These are phyloP conservation scores for Colletotrichum theobromicola DNA, from an alignment of 2,329 filamentous ascomycete genomes.

Conservation along the genomic window DNA sequence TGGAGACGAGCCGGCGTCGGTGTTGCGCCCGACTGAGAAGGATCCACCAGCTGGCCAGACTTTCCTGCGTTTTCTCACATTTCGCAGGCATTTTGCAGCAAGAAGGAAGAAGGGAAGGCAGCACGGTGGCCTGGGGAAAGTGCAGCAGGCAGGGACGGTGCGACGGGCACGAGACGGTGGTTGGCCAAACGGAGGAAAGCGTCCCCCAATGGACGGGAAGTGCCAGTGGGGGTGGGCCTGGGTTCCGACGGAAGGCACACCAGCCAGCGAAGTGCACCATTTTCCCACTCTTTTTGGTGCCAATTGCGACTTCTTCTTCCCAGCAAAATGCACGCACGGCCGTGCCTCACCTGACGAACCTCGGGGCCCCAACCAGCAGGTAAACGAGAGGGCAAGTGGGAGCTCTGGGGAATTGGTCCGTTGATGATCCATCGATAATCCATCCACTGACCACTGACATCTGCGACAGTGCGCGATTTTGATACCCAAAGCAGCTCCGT, in stretches of 20 bases:
- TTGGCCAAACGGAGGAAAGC: background rate
- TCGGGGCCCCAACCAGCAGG: background rate
- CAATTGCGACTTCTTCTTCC: background rate
- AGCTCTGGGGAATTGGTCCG: background rate
- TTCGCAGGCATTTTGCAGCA: background rate
- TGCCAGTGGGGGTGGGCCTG: background rate
- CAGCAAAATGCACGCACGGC: background rate
- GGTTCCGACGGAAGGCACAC: background rate
- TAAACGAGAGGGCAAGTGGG: background rate
- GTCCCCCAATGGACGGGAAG: background rate
- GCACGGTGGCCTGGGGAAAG: background rate
- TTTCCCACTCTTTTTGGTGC: background rate
- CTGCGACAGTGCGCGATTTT: constrained; percentile 3
- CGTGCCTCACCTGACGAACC: background rate
- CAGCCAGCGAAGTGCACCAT: background rate
- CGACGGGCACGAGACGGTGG: background rate
- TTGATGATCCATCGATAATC: background rate
- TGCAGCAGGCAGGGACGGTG: background rate
- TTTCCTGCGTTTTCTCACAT: background rate
- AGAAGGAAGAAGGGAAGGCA: background rate
- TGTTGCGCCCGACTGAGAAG: background rate
- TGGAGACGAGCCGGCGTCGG: background rate
- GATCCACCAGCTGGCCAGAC: background rate
- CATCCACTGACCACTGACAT: background rate
- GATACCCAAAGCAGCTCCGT: background rate